phyloP scores from a whole-genome alignment of 306 rosid species.

The Lagenaria siceraria region DNA sequence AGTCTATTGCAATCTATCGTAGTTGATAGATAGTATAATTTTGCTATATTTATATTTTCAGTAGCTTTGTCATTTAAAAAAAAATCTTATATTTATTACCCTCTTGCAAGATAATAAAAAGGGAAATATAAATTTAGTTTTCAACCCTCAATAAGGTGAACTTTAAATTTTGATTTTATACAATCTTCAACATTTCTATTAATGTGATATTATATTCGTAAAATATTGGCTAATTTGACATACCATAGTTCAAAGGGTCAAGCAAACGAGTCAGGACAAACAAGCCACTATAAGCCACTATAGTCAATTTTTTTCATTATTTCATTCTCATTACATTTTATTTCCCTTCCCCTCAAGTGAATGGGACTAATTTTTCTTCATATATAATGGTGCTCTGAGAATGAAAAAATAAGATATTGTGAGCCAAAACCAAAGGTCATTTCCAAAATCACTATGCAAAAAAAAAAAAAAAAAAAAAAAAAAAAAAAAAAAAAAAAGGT shows the following conservation, averaged over 20 bases:
- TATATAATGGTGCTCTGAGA: not conserved
- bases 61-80: too few relatives aligned
- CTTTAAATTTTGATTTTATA: too few relatives aligned
- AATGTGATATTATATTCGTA: not conserved
- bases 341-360: not conserved
- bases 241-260: not conserved
- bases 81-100: too few relatives aligned
- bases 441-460: not conserved
- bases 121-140: too few relatives aligned
- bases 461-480: not conserved
- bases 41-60: too few relatives aligned
- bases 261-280: not conserved
- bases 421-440: not conserved
- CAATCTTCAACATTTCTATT: too few relatives aligned
- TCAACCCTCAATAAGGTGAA: too few relatives aligned
- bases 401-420: not conserved
- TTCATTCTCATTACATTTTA: not conserved
- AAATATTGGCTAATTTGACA: not conserved
- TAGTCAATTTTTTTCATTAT: not conserved
- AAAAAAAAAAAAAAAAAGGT: not conserved
- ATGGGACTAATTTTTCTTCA: not conserved
- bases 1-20: too few relatives aligned
- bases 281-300: not conserved
- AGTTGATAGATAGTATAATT: too few relatives aligned
- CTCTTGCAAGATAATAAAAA: too few relatives aligned